Conservation (phyloP, 305 asterid genomes). For the Fraxinus greggii region DNA sequence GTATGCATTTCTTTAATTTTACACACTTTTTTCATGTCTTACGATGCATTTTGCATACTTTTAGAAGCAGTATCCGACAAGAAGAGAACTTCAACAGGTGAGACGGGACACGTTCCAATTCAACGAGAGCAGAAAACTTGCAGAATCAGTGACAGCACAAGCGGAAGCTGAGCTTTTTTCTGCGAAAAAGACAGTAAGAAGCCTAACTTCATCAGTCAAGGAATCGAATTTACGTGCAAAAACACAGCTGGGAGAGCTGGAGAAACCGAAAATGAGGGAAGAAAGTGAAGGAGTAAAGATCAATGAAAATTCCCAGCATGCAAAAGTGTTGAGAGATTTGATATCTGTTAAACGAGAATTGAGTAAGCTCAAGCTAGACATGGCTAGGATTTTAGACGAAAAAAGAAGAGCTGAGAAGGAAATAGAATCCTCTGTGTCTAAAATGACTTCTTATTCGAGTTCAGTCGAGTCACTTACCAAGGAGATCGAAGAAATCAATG, state of each 20-base stretch:
- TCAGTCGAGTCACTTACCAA: conserved; percentile 41
- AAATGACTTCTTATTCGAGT: conserved; percentile 31
- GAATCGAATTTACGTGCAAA: conserved; percentile 53
- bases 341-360: conserved; percentile 52
- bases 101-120: conserved; percentile 37
- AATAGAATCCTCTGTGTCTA: conserved; percentile 31
- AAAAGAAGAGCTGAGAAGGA: conserved; percentile 58
- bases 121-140: conserved; percentile 33
- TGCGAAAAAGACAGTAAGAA: conserved; percentile 48
- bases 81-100: conserved; percentile 56
- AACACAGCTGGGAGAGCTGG: conserved; percentile 37
- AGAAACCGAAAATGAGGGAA: conserved; percentile 41
- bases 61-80: conserved; percentile 37
- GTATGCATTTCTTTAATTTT: not conserved
- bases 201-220: conserved; percentile 43
- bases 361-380: conserved; percentile 69
- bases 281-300: conserved; percentile 31
- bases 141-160: conserved; percentile 36
- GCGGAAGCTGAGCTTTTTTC: conserved; percentile 57
- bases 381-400: conserved; percentile 63
- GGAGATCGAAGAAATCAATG: conserved; percentile 63
- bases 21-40: not conserved
- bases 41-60: not conserved
- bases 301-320: conserved; percentile 30
- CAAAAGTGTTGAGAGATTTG: conserved; percentile 52